Percentiles rank a stretch among this genome's conserved stretches.
These are phyloP conservation scores for Clarireedia homoeocarpa DNA, from an alignment of 2,329 filamentous ascomycete species.

Conservation along the genomic window DNA sequence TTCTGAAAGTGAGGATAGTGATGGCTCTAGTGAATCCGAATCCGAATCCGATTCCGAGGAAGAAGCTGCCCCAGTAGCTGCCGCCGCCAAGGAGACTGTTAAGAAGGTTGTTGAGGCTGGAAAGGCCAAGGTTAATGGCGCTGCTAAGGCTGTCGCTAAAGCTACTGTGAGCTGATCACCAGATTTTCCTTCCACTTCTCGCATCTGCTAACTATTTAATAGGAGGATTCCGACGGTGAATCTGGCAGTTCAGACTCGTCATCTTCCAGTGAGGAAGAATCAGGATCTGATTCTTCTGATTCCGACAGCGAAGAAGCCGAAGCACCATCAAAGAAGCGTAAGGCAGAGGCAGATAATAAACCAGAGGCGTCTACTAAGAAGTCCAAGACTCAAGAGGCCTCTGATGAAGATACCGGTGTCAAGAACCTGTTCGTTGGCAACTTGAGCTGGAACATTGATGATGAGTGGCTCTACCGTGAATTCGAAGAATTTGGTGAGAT, in stretches of 20 bases:
- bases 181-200: background rate
- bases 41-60: conserved; percentile 17
- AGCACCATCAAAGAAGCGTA: conserved; percentile 49
- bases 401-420: conserved; percentile 33
- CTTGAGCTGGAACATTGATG: conserved; percentile 68
- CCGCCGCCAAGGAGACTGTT: conserved; percentile 18
- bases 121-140: conserved; percentile 25
- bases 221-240: conserved; percentile 4
- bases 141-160: conserved; percentile 25
- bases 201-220: background rate
- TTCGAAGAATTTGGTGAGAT: conserved; percentile 63
- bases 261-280: conserved; percentile 19
- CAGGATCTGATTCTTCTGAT: conserved; percentile 18
- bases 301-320: conserved; percentile 16
- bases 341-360: conserved; percentile 46
- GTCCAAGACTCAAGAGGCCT: conserved; percentile 38
- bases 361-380: conserved; percentile 41
- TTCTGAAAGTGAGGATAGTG: conserved; percentile 25
- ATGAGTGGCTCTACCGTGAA: conserved; percentile 61
- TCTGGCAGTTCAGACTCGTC: conserved; percentile 11
- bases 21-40: conserved; percentile 24
- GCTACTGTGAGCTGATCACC: conserved; percentile 24
- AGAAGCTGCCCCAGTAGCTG: conserved; percentile 20
- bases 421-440: conserved; percentile 66
- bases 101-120: conserved; percentile 22